Conservation (phyloP, 495 filamentous ascomycete species). For the Pyronema domesticum region DNA sequence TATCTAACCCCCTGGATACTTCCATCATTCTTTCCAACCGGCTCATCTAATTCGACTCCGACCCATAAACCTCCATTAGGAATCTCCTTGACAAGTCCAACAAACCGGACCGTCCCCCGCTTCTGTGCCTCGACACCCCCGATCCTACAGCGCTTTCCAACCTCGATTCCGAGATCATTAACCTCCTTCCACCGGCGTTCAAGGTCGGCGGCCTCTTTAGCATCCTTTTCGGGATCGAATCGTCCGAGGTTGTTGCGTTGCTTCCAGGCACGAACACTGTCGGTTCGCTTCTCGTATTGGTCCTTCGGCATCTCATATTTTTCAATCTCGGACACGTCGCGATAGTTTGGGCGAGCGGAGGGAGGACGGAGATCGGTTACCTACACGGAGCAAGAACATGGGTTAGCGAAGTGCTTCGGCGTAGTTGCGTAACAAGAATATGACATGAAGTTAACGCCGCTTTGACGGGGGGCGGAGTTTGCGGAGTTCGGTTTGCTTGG, state of each 20-base stretch:
- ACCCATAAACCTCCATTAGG: slow-evolving; percentile 66
- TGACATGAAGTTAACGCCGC: slow-evolving; percentile 5
- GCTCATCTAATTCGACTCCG: slow-evolving; percentile 36
- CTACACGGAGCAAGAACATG: slow-evolving; percentile 27
- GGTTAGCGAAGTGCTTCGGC: background rate
- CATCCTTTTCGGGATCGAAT: slow-evolving; percentile 72
- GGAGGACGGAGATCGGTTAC: slow-evolving; percentile 63
- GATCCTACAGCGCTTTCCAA: slow-evolving; percentile 48
- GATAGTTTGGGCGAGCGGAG: slow-evolving; percentile 53
- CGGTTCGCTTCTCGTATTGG: slow-evolving; percentile 63
- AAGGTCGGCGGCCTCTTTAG: slow-evolving; percentile 50
- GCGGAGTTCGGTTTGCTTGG: too few species aligned
- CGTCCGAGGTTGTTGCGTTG: slow-evolving; percentile 77
- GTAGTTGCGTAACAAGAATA: slow-evolving; percentile 9
- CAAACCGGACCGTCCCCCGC: slow-evolving; percentile 65
- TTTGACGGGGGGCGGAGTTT: background rate
- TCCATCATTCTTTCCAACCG: slow-evolving; percentile 23
- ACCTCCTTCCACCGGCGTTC: slow-evolving; percentile 48
- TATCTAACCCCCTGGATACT: background rate
- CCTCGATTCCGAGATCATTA: slow-evolving; percentile 43
- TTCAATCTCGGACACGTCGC: slow-evolving; percentile 56
- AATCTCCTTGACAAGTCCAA: slow-evolving; percentile 69
- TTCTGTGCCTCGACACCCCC: slow-evolving; percentile 43
- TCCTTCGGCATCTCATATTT: slow-evolving; percentile 71
- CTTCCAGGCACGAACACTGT: slow-evolving; percentile 89